Percentiles rank a stretch among this genome's conserved stretches.
Evolutionary conservation across 2,329 filamentous ascomycete genomes (phyloP).

Genomic region (Pseudocercospora pini-densiflorae): DNA sequence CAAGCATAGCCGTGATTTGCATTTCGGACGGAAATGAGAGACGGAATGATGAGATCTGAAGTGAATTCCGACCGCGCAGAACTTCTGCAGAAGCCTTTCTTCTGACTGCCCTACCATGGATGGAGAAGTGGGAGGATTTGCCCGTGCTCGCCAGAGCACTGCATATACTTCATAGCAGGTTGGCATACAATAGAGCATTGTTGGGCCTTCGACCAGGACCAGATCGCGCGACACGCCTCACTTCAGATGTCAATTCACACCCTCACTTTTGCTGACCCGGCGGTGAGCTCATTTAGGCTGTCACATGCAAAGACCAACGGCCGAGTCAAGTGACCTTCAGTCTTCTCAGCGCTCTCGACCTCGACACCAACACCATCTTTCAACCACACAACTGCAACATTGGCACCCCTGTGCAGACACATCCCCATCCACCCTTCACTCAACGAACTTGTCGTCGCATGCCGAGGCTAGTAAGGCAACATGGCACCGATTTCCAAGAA

Average conservation of each 20-base stretch:
- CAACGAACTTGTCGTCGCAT: neutral
- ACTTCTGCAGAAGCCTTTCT: neutral
- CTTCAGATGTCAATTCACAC: neutral
- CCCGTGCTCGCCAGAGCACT: neutral
- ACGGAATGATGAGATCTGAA: neutral
- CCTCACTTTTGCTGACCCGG: neutral
- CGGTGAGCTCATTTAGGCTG: neutral
- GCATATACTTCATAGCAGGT: neutral
- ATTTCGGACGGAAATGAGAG: neutral
- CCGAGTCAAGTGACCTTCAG: neutral
- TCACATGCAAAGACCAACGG: neutral
- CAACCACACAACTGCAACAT: neutral
- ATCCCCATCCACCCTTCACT: neutral
- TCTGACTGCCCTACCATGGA: neutral
- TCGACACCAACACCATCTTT: neutral
- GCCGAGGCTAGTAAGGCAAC: conserved; percentile 2
- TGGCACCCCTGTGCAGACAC: neutral
- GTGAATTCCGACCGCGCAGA: neutral
- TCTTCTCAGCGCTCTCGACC: neutral
- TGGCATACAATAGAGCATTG: neutral
- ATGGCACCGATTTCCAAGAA: conserved; percentile 4
- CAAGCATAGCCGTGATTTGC: neutral
- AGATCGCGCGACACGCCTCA: neutral
- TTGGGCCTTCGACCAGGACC: neutral
- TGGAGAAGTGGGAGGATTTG: neutral